A percentile compares a stretch with the other conserved stretches of the same genome.
Conservation (phyloP, 495 filamentous ascomycete genomes). For the Lophium mytilinum region DNA sequence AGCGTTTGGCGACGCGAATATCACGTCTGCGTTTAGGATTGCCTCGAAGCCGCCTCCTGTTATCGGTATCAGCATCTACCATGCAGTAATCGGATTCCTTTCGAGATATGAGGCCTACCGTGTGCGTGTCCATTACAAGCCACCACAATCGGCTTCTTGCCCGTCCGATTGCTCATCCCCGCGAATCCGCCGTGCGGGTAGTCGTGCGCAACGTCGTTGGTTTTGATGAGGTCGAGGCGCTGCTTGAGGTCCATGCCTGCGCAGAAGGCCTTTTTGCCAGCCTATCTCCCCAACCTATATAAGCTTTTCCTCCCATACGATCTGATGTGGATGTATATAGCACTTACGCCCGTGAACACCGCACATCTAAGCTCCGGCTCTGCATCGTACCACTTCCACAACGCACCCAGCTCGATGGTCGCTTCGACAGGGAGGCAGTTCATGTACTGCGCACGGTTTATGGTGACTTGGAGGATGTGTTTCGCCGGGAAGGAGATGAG, state of each 20-base stretch:
- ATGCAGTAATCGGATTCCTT: neutral
- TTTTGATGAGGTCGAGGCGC: conserved; percentile 11
- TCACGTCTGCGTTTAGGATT: conserved; percentile 14
- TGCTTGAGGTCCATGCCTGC: conserved; percentile 30
- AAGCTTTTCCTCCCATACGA: neutral
- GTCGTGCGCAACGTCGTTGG: conserved; percentile 6
- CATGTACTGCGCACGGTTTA: conserved; percentile 24
- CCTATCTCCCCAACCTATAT: neutral
- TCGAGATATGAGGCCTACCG: neutral
- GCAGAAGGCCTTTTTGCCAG: conserved; percentile 24
- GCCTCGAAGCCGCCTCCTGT: conserved; percentile 11
- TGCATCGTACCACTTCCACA: conserved; percentile 30
- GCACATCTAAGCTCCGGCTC: conserved; percentile 25
- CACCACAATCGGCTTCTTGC: conserved; percentile 19
- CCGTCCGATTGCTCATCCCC: conserved; percentile 17
- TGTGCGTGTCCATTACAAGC: conserved; percentile 20
- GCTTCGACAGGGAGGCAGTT: conserved; percentile 28
- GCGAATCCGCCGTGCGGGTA: conserved; percentile 13
- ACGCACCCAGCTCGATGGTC: conserved; percentile 20
- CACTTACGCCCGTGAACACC: conserved; percentile 21
- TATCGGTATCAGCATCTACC: neutral
- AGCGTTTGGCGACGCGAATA: conserved; percentile 13
- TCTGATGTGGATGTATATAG: neutral
- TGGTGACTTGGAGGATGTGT: conserved; percentile 28
- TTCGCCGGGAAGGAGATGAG: conserved; percentile 27